These are phyloP conservation scores for Parafenestella ontariensis DNA, from an alignment of 2,329 filamentous ascomycete genomes.

Conservation along the genomic window DNA sequence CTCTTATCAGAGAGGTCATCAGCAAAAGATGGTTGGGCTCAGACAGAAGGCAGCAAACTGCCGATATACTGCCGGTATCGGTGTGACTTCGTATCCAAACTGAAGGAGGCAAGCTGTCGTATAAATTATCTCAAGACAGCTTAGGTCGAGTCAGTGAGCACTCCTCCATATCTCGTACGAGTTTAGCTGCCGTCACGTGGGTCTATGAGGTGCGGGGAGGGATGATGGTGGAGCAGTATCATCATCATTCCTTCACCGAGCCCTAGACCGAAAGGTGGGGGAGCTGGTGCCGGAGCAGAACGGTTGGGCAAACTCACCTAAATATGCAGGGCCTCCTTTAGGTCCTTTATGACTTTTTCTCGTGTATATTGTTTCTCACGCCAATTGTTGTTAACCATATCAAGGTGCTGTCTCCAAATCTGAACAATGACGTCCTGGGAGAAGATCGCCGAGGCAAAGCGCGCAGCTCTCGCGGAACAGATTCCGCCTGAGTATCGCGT, in stretches of 20 bases:
- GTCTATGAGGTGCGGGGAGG: slow-evolving; percentile 20
- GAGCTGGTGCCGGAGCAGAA: slow-evolving; percentile 12
- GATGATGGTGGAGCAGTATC: slow-evolving; percentile 14
- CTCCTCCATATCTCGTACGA: not conserved
- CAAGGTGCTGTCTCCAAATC: not conserved
- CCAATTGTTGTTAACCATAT: not conserved
- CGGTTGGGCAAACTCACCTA: slow-evolving; percentile 1
- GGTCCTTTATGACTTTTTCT: not conserved
- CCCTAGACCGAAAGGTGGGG: slow-evolving; percentile 32
- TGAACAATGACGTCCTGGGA: slow-evolving; percentile 49
- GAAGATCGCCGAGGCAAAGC: slow-evolving; percentile 53
- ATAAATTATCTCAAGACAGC: not conserved
- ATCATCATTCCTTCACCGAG: slow-evolving; percentile 18
- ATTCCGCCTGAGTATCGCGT: slow-evolving; percentile 67
- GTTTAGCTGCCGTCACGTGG: not conserved
- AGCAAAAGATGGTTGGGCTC: not conserved
- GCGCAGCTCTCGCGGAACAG: slow-evolving; percentile 53
- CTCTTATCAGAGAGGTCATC: slow-evolving; percentile 13
- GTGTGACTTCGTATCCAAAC: slow-evolving; percentile 5
- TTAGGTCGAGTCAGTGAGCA: not conserved
- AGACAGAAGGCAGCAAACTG: slow-evolving; percentile 4
- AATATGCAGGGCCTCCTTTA: not conserved
- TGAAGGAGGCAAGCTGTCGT: slow-evolving; percentile 13
- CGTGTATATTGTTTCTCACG: not conserved
- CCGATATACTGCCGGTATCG: slow-evolving; percentile 27